phyloP scores from a whole-genome alignment of 2,329 filamentous ascomycete species.

The Botrytis paeoniae region DNA sequence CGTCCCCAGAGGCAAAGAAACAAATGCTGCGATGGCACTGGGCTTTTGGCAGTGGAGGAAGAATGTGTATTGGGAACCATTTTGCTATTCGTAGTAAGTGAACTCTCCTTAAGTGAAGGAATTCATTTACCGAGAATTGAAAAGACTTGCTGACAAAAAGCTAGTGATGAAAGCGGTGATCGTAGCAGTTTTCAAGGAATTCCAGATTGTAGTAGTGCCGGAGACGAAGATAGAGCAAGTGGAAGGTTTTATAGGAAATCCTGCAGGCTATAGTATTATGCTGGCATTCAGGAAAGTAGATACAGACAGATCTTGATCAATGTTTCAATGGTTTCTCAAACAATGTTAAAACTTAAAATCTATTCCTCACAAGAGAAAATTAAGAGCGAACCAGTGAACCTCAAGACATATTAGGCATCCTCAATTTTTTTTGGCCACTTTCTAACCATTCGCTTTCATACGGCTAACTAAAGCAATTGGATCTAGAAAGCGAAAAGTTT shows the following conservation, averaged over 20 bases:
- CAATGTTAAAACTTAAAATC: too few species aligned
- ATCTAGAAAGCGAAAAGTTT: too few species aligned
- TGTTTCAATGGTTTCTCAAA: not conserved
- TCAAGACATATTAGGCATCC: not conserved
- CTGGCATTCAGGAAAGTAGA: not conserved
- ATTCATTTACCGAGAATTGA: not conserved
- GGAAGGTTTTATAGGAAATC: conserved; percentile 39
- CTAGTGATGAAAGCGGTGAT: conserved; percentile 68
- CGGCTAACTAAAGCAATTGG: not conserved
- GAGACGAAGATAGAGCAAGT: conserved; percentile 60
- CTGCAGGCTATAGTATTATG: not conserved
- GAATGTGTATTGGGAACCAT: conserved; percentile 65
- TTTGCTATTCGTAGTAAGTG: conserved; percentile 54
- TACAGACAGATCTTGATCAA: not conserved
- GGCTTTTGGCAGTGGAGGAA: conserved; percentile 63
- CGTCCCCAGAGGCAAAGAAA: conserved; percentile 36
- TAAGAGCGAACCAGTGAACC: too few species aligned
- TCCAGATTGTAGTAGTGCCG: conserved; percentile 55
- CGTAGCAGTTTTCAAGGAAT: conserved; percentile 67
- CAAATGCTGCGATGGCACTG: conserved; percentile 55
- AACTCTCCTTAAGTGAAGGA: not conserved
- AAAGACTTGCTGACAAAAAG: conserved; percentile 22
- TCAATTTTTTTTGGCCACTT: too few species aligned
- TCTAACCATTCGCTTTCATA: not conserved
- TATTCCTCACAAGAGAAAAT: not conserved